These are phyloP conservation scores for Exophiala viscosa DNA, from an alignment of 2,329 filamentous ascomycete species.

Conservation along the genomic window DNA sequence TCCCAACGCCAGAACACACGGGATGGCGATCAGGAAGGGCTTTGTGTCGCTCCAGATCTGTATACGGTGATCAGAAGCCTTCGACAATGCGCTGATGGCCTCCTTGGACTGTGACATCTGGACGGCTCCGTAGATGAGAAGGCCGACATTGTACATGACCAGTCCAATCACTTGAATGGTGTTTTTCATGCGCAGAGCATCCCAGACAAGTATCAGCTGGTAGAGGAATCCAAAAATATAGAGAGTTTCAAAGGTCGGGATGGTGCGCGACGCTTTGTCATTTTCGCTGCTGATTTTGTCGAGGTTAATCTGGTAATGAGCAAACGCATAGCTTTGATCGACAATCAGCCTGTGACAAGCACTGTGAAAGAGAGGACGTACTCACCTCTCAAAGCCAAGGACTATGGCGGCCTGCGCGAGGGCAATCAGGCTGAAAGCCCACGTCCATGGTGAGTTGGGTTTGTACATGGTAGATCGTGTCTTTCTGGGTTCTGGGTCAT, in stretches of 20 bases:
- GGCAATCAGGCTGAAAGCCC: conserved; percentile 73
- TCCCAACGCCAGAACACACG: conserved; percentile 72
- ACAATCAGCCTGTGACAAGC: neutral
- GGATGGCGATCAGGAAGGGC: conserved; percentile 79
- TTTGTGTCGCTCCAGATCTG: conserved; percentile 66
- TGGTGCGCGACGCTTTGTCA: conserved; percentile 56
- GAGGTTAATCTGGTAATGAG: conserved; percentile 66
- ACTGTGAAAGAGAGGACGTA: conserved; percentile 24
- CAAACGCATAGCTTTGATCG: conserved; percentile 74
- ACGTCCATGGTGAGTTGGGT: conserved; percentile 82
- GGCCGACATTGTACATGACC: conserved; percentile 84
- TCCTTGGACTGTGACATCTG: conserved; percentile 86
- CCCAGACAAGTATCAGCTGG: conserved; percentile 83
- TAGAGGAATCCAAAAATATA: conserved; percentile 98
- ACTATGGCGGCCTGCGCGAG: conserved; percentile 74
- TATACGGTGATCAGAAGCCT: conserved; percentile 44
- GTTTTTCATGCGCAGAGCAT: conserved; percentile 90
- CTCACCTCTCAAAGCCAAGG: conserved; percentile 82
- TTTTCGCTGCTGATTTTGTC: conserved; percentile 38
- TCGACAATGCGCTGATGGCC: conserved; percentile 59
- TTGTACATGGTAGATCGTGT: conserved; percentile 57
- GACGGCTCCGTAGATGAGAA: conserved; percentile 88
- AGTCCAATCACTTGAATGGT: conserved; percentile 97
- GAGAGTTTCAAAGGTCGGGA: conserved; percentile 90
- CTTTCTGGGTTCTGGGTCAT: conserved; percentile 24